Conservation (phyloP, 2,329 filamentous ascomycete genomes). For the Monosporascus sp. region DNA sequence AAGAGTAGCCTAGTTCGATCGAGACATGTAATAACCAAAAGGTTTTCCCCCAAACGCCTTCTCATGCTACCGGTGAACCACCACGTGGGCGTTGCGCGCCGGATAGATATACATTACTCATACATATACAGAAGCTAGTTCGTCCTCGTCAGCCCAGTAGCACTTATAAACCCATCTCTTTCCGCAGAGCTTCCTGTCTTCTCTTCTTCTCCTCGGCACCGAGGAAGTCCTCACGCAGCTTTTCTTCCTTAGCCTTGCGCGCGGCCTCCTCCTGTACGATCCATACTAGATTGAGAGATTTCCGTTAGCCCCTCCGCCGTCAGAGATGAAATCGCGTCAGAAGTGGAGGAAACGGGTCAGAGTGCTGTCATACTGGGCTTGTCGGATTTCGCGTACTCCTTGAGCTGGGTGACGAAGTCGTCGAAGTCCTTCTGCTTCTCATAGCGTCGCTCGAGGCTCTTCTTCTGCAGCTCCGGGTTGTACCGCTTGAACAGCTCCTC, state of each 20-base stretch:
- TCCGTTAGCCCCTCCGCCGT: constrained; percentile 5
- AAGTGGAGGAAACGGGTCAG: background rate
- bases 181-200: constrained; percentile 36
- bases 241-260: constrained; percentile 28
- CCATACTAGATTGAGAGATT: constrained; percentile 33
- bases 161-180: constrained; percentile 22
- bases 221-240: constrained; percentile 27
- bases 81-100: background rate
- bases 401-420: constrained; percentile 76
- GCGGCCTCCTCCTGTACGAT: constrained; percentile 35
- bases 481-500: constrained; percentile 90
- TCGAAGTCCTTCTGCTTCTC: constrained; percentile 82
- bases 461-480: constrained; percentile 89
- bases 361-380: constrained; percentile 67
- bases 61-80: background rate
- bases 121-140: background rate
- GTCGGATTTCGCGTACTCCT: constrained; percentile 84
- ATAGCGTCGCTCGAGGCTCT: constrained; percentile 72
- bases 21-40: background rate
- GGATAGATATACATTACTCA: background rate
- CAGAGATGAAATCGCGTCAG: background rate
- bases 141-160: no score
- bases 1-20: background rate
- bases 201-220: constrained; percentile 31
- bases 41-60: background rate